Conservation (phyloP, 257 asterid species). For the Solanum virginianum region DNA sequence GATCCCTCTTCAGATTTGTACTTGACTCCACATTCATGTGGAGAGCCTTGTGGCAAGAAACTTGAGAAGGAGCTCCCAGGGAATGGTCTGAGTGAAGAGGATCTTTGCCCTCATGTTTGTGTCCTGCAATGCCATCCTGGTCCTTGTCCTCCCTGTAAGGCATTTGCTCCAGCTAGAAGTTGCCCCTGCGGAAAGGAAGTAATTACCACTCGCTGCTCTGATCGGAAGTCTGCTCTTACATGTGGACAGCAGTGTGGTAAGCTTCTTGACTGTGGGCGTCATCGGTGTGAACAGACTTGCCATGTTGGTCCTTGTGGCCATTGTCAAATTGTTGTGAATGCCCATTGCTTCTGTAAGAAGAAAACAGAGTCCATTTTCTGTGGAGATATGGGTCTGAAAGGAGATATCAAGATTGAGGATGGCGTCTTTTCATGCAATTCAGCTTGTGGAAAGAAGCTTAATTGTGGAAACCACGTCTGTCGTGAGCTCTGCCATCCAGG, state of each 20-base stretch:
- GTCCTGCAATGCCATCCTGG: constrained; percentile 99
- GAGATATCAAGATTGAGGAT: constrained; percentile 45
- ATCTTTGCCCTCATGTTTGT: constrained; percentile 85
- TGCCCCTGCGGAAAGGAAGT: constrained; percentile 95
- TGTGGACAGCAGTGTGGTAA: constrained; percentile 84
- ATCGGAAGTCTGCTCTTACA: constrained; percentile 69
- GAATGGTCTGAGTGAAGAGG: constrained; percentile 46
- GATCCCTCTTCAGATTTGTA: constrained; percentile 92
- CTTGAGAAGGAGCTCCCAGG: constrained; percentile 69
- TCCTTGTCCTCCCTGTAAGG: constrained; percentile 98
- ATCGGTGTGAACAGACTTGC: constrained; percentile 55
- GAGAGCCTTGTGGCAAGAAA: constrained; percentile 86
- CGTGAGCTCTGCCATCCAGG: constrained; percentile 83
- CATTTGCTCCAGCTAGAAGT: constrained; percentile 77
- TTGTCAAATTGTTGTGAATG: constrained; percentile 61
- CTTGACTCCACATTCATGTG: constrained; percentile 97
- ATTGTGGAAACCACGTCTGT: constrained; percentile 75
- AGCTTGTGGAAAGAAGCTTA: constrained; percentile 49
- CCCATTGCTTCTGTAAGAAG: constrained; percentile 85
- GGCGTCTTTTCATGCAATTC: constrained; percentile 80
- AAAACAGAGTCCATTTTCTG: constrained; percentile 60
- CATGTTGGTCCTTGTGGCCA: constrained; percentile 88
- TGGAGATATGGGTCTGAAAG: constrained; percentile 75
- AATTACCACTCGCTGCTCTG: constrained; percentile 85
- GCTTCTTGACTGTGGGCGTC: constrained; percentile 82